Conservation (phyloP, 805 yeast species). For the Sugiyamaella smithiae region DNA sequence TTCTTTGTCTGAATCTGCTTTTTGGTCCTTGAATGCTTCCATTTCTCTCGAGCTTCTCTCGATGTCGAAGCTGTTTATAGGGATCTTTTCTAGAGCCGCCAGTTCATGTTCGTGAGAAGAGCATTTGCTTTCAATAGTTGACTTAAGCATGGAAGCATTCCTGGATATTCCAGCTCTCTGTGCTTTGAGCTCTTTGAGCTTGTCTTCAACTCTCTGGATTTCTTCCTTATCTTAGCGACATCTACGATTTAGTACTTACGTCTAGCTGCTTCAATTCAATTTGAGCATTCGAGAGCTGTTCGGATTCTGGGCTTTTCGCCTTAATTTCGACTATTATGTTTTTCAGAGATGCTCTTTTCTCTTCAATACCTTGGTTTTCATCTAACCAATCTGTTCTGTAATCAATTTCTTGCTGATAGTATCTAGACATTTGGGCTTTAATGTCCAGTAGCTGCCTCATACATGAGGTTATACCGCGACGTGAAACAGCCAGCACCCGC, state of each 20-base stretch:
- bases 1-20: conserved; percentile 14
- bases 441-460: conserved; percentile 17
- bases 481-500: conserved; percentile 13
- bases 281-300: conserved; percentile 14
- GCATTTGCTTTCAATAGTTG: conserved; percentile 12
- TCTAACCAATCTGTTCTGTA: conserved; percentile 12
- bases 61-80: conserved; percentile 14
- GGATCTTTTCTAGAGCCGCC: conserved; percentile 2
- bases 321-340: conserved; percentile 1
- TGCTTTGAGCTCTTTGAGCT: conserved; percentile 15
- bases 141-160: conserved; percentile 7
- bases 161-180: conserved; percentile 12
- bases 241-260: background rate
- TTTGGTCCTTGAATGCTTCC: conserved; percentile 14
- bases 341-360: conserved; percentile 7
- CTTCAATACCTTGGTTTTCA: conserved; percentile 3
- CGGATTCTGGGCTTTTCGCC: conserved; percentile 3
- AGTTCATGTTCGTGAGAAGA: conserved; percentile 15
- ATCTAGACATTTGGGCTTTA: conserved; percentile 14
- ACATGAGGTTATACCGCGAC: conserved; percentile 18
- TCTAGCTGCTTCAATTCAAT: conserved; percentile 12
- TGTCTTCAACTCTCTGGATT: conserved; percentile 20
- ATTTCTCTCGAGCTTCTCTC: conserved; percentile 11
- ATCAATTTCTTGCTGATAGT: conserved; percentile 10
- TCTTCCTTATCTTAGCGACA: conserved; percentile 12